Base-by-base conservation (phyloP, 192 early-diverging fungal genomes). In the Rhizophagus clarus region DNA sequence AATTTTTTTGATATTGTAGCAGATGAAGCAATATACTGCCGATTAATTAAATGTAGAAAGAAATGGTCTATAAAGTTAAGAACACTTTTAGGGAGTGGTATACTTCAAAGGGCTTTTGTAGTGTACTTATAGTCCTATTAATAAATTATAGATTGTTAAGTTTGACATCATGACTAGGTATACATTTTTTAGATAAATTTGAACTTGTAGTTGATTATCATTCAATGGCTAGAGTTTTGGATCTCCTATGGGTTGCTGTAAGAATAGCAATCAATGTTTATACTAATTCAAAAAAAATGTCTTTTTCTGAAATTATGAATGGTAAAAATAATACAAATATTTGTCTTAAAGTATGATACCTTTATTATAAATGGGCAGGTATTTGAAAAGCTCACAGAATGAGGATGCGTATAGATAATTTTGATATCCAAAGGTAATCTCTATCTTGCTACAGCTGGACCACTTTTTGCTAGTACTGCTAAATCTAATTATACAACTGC, bases 121-220 rank as follows among this genome's bases (percentile, higher is more conserved):
- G 3, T 17, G 28, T 26, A 37, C 14, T 73, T 63, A 47, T 76
- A 37, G 63, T 14, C 0, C 17, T 76, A 11, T 61, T 76, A 28
- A 64, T n/a, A 37, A 20, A 22, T 10, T 63, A 63, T 76, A 22
- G 61, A n/a, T 63, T 76, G n/a, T 8, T 49, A 12, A 63, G 31
- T n/a, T 40, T 76, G 26, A 37, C 20, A 29, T n/a, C 74, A 63
- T 24, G 10, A 10, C 61, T 76, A 22, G 61, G 34, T 37, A 61
- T 62, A 10, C 7, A 56, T 4, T 76, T 37, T 42, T 64, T 76
- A 42, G 74, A 76, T 63, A 76, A 76, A 76, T 64, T 63, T 26
- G 74, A 76, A 76, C 37, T 60, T 11, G 61, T 76, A 11, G 34
- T 63, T 28, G 45, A 76, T 22, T 76, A 76, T 76, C 11, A 26